These are phyloP conservation scores for Ramaria sp. DNA, from an alignment of 768 basidiomycete genomes.

Conservation along the genomic window DNA sequence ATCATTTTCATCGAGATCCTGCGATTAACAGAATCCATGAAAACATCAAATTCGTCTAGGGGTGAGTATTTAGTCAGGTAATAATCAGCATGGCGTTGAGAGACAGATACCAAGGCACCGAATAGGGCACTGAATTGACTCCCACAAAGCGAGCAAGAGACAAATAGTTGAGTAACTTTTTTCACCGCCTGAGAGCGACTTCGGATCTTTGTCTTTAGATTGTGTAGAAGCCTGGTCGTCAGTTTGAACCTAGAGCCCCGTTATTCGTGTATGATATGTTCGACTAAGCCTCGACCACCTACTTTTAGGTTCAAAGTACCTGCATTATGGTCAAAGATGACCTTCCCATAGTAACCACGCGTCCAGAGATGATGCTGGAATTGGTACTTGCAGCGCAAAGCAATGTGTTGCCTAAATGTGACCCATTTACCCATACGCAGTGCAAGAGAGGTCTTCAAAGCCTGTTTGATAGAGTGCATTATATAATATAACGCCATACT, in stretches of 20 bases:
- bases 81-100: background rate
- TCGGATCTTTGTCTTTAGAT: constrained; percentile 68
- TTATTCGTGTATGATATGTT: background rate
- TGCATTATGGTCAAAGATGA: constrained; percentile 69
- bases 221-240: constrained; percentile 65
- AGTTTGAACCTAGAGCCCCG: constrained; percentile 52
- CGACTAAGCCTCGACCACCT: constrained; percentile 8
- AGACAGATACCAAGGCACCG: constrained; percentile 65
- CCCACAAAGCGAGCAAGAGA: constrained; percentile 89
- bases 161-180: constrained; percentile 97
- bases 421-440: constrained; percentile 69
- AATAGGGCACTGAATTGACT: constrained; percentile 87
- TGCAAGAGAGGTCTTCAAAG: constrained; percentile 53
- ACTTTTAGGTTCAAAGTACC: constrained; percentile 59
- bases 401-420: constrained; percentile 79
- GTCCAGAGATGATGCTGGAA: constrained; percentile 76
- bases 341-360: constrained; percentile 84
- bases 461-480: constrained; percentile 27
- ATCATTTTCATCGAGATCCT: constrained; percentile 94
- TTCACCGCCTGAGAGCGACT: constrained; percentile 85
- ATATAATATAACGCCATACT: background rate
- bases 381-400: constrained; percentile 74
- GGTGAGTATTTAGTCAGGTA: background rate
- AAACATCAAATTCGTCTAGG: constrained; percentile 96
- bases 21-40: constrained; percentile 92